Evolutionary conservation across 1,139 yeast genomes (phyloP).

Genomic region (Blastobotrys serpentis): DNA sequence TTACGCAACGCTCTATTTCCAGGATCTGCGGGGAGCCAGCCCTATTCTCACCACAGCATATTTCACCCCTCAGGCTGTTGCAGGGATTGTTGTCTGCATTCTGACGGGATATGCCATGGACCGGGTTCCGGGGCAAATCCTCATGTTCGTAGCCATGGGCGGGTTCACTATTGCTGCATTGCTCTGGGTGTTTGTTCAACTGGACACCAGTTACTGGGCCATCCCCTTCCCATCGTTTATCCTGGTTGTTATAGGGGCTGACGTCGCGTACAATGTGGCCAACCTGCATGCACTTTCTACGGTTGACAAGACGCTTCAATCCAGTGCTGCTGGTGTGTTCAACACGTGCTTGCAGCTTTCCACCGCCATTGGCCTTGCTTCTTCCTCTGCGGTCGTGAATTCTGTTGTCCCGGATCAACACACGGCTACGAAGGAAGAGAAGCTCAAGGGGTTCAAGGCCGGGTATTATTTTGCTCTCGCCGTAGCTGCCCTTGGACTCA

Average conservation of each 20-base stretch:
- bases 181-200: conserved; percentile 43
- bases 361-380: conserved; percentile 44
- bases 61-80: conserved; percentile 41
- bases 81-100: conserved; percentile 42
- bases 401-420: conserved; percentile 38
- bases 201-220: conserved; percentile 42
- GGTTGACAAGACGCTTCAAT: conserved; percentile 41
- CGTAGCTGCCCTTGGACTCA: conserved; percentile 35
- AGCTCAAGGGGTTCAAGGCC: conserved; percentile 40
- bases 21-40: conserved; percentile 38
- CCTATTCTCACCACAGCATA: conserved; percentile 46
- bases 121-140: conserved; percentile 41
- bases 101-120: conserved; percentile 48
- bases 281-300: conserved; percentile 44
- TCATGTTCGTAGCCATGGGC: conserved; percentile 39
- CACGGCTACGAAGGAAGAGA: conserved; percentile 29
- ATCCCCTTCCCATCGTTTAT: conserved; percentile 46
- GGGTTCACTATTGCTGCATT: conserved; percentile 40
- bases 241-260: conserved; percentile 47
- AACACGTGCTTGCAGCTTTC: conserved; percentile 45
- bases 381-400: conserved; percentile 41
- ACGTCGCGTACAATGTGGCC: conserved; percentile 45
- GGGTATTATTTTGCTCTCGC: conserved; percentile 46
- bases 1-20: conserved; percentile 45
- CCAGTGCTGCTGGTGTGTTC: conserved; percentile 49